Evolutionary conservation across 2,329 filamentous ascomycete species (phyloP).

Genomic region (Amauroascus niger): DNA sequence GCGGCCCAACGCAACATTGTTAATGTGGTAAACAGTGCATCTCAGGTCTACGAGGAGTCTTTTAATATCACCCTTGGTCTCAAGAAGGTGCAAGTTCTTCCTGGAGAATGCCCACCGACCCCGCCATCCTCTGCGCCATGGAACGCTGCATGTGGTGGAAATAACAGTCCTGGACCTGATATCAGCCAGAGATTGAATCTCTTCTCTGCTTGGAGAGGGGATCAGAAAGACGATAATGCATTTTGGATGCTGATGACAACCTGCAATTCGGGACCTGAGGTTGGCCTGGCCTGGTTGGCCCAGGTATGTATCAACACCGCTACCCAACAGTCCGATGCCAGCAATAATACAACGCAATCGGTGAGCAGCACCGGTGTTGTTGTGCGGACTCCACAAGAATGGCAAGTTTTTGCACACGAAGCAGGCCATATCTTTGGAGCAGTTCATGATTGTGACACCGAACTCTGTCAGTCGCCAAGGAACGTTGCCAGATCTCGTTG

Average conservation of each 20-base stretch:
- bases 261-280: constrained; percentile 68
- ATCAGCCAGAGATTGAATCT: constrained; percentile 73
- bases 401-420: constrained; percentile 93
- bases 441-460: constrained; percentile 74
- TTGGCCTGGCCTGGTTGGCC: constrained; percentile 83
- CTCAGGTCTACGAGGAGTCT: constrained; percentile 73
- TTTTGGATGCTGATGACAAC: constrained; percentile 84
- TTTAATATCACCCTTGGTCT: constrained; percentile 95
- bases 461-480: constrained; percentile 56
- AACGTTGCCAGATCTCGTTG: constrained; percentile 57
- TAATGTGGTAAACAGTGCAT: constrained; percentile 73
- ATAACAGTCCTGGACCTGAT: constrained; percentile 39
- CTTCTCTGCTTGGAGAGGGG: constrained; percentile 81
- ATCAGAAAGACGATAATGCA: constrained; percentile 66
- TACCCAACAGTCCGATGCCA: background rate
- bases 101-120: constrained; percentile 62
- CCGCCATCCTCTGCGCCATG: constrained; percentile 61
- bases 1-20: constrained; percentile 68
- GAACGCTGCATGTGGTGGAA: constrained; percentile 61
- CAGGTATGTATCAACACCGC: constrained; percentile 53
- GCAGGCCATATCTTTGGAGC: constrained; percentile 89
- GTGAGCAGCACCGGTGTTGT: constrained; percentile 81
- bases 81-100: constrained; percentile 70
- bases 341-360: constrained; percentile 46
- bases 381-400: constrained; percentile 70